Conservation (phyloP, 2,329 filamentous ascomycete species). For the Botrytis pseudocinerea region DNA sequence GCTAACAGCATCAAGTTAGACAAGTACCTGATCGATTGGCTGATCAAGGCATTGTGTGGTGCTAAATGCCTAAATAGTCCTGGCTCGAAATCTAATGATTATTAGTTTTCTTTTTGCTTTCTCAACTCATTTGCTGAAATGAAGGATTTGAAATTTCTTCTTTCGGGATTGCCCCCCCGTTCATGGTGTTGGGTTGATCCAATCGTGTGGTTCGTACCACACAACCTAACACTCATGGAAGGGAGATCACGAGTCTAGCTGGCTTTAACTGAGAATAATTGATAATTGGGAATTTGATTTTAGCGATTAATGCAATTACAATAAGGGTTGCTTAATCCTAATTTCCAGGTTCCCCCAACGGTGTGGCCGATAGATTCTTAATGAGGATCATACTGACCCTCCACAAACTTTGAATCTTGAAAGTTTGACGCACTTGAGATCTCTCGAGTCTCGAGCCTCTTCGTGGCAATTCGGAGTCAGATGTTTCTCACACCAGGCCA, state of each 20-base stretch:
- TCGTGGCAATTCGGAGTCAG: background rate
- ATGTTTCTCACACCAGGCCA: background rate
- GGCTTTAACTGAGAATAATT: background rate
- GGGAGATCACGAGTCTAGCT: background rate
- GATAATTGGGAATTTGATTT: background rate
- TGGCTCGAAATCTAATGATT: background rate
- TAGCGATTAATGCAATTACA: background rate
- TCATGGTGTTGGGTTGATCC: background rate
- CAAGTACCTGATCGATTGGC: background rate
- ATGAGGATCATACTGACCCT: background rate
- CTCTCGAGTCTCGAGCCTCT: conserved; percentile 6
- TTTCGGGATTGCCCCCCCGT: background rate
- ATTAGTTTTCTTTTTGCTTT: background rate
- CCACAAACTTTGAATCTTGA: background rate
- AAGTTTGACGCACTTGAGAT: background rate
- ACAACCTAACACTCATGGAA: background rate
- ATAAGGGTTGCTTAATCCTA: background rate
- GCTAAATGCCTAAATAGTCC: background rate
- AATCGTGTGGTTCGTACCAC: background rate
- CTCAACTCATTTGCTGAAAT: background rate
- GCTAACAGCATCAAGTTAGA: background rate
- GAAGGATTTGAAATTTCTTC: background rate
- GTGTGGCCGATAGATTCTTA: background rate
- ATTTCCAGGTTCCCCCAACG: background rate
- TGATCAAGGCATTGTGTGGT: background rate